Base-by-base conservation (phyloP, 2,329 filamentous ascomycete species). In the Acephala macrosclerotiorum region DNA sequence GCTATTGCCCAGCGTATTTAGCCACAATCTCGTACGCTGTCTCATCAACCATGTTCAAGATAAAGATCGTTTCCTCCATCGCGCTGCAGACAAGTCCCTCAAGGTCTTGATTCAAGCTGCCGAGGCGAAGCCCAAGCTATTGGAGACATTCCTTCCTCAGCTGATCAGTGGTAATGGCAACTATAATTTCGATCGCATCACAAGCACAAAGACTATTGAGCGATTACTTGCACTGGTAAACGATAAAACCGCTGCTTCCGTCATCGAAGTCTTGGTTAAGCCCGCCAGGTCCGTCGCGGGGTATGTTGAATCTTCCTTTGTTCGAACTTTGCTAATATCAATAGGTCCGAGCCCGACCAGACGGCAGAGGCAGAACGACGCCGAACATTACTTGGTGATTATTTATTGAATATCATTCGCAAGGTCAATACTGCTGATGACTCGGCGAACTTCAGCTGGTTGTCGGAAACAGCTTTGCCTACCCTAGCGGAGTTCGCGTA, bases 111-210 rank as follows among this genome's bases (percentile, higher is more conserved):
- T 93, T 71, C 80, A 81, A 29, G 85, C 88, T 18, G 89, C 89
- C 1, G 85, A 90, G 66, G 80, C 84, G 4, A 81, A 90, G 6
- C 87, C 89, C 0, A 80, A 81, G 5, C 82, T 89, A 25, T 83
- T 92, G 1, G 77, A 85, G 3, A 80, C 84, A 0, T 81, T 95
- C 7, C 79, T 96, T 14, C 82, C 84, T 47, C 86, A 87, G 26
- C 80, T 97, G n/a, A 84, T 96, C 51, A 86, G 87, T 42, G 86
- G 88, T 59, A 82, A 89, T 66, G 92, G 92, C 1, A 85, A 85
- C 1, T 88, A 93, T 71, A 92, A 91, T 75, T 96, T 98, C 74
- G 96, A 98, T 75, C 89, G 92, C 69, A 84, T 91, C 64, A 97
- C 94, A 0, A 96, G 91, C 76, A 91, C 90, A 1, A 53, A 95